Conservation (phyloP, 345 rosid genomes). For the Hirschfeldia incana region DNA sequence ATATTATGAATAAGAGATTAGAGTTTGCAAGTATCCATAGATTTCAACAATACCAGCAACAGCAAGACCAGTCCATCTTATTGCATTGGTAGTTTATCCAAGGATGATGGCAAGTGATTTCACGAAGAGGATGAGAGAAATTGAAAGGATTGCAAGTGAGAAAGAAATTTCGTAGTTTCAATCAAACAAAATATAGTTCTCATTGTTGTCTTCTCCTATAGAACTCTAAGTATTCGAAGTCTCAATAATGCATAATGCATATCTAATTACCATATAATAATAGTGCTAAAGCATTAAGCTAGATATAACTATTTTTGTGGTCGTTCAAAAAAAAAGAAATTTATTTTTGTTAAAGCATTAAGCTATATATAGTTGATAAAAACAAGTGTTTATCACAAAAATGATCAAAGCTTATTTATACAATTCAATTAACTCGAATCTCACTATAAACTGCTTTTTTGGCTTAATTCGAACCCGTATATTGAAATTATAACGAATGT, state of each 20-base stretch:
- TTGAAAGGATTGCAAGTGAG: background rate
- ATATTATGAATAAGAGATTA: background rate
- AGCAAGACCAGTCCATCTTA: background rate
- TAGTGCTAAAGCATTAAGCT: background rate
- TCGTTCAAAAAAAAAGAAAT: too few species aligned
- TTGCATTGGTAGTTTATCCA: background rate
- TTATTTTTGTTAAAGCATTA: background rate
- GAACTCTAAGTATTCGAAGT: background rate
- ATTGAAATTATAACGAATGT: background rate
- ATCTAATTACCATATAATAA: background rate
- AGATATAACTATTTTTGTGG: too few species aligned
- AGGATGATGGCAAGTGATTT: background rate
- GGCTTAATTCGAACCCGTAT: background rate
- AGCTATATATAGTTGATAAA: background rate
- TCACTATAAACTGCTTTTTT: background rate
- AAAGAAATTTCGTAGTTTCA: background rate
- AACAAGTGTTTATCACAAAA: background rate
- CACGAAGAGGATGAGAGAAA: background rate
- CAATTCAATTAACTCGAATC: slow-evolving; percentile 10
- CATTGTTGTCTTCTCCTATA: background rate
- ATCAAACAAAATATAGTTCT: background rate
- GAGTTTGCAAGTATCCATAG: background rate
- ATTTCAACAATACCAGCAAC: background rate
- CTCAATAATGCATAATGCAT: background rate
- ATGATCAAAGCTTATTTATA: background rate